Conservation (phyloP, 2,329 filamentous ascomycete species). For the Fusarium chaquense region DNA sequence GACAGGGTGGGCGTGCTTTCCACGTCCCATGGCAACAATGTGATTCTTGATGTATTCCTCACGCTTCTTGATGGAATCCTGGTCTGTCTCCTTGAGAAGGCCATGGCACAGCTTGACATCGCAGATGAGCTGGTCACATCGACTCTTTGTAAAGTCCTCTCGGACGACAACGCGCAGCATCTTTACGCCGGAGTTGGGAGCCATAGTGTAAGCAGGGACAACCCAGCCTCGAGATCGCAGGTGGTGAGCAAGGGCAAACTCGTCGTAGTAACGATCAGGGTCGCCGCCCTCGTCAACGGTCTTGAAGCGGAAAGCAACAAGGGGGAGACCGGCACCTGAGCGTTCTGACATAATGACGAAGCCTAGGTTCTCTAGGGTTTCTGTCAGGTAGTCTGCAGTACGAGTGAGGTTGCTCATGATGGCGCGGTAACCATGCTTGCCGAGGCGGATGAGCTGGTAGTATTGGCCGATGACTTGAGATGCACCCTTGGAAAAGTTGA, state of each 20-base stretch:
- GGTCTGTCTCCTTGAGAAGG: slow-evolving; percentile 79
- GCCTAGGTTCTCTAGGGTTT: slow-evolving; percentile 77
- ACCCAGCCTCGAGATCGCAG: slow-evolving; percentile 91
- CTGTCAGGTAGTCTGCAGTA: slow-evolving; percentile 87
- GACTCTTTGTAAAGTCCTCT: slow-evolving; percentile 87
- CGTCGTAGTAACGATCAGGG: slow-evolving; percentile 73
- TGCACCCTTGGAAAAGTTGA: slow-evolving; percentile 97
- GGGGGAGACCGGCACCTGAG: slow-evolving; percentile 81
- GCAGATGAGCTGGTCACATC: slow-evolving; percentile 81
- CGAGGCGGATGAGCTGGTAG: slow-evolving; percentile 95
- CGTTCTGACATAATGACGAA: slow-evolving; percentile 91
- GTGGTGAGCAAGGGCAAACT: slow-evolving; percentile 85
- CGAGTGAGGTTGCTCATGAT: slow-evolving; percentile 96
- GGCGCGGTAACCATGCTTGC: slow-evolving; percentile 88
- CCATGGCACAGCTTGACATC: slow-evolving; percentile 84
- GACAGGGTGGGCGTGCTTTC: slow-evolving; percentile 61
- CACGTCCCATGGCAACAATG: slow-evolving; percentile 63
- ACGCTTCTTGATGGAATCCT: slow-evolving; percentile 75
- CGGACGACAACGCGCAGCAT: slow-evolving; percentile 93
- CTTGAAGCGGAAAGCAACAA: slow-evolving; percentile 87
- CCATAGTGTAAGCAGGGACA: slow-evolving; percentile 97
- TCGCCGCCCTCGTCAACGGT: slow-evolving; percentile 62
- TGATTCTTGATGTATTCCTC: slow-evolving; percentile 73
- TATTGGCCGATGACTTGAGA: slow-evolving; percentile 97
- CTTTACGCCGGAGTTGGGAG: slow-evolving; percentile 86